phyloP scores from a whole-genome alignment of 2,329 filamentous ascomycete genomes.

The Fonsecaea pedrosoi region DNA sequence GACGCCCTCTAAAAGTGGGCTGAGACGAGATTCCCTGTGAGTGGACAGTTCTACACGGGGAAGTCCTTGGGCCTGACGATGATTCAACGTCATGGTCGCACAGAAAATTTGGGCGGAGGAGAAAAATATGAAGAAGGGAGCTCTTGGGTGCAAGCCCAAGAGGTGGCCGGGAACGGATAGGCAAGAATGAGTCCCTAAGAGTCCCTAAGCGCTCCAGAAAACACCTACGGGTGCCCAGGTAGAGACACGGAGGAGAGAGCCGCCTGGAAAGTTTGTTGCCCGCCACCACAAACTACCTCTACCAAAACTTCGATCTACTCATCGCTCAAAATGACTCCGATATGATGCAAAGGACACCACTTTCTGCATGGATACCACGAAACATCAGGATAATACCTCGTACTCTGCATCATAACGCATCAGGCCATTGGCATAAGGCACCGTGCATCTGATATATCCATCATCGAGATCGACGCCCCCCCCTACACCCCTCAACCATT shows the following conservation, averaged over 20 bases:
- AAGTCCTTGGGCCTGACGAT: not conserved
- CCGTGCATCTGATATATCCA: not conserved
- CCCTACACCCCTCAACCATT: conserved; percentile 5
- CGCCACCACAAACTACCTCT: not conserved
- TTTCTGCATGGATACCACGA: not conserved
- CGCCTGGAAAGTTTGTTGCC: conserved; percentile 3
- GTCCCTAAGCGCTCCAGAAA: not conserved
- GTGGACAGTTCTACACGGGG: conserved; percentile 1
- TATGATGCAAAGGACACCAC: not conserved
- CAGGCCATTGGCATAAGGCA: not conserved
- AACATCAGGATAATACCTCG: not conserved
- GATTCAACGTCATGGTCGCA: conserved; percentile 22
- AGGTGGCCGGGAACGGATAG: not conserved
- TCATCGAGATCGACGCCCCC: conserved; percentile 10
- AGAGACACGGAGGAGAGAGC: conserved; percentile 2
- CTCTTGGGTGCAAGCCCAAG: not conserved
- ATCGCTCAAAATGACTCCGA: not conserved
- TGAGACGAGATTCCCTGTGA: not conserved
- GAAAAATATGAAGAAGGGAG: conserved; percentile 14
- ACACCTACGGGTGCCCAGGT: not conserved
- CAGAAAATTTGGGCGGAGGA: conserved; percentile 9
- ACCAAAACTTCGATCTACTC: not conserved
- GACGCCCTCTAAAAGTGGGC: not conserved
- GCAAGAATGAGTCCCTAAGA: not conserved
- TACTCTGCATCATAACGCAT: not conserved